Conservation (phyloP, 495 filamentous ascomycete species). For the Lepraria neglecta region DNA sequence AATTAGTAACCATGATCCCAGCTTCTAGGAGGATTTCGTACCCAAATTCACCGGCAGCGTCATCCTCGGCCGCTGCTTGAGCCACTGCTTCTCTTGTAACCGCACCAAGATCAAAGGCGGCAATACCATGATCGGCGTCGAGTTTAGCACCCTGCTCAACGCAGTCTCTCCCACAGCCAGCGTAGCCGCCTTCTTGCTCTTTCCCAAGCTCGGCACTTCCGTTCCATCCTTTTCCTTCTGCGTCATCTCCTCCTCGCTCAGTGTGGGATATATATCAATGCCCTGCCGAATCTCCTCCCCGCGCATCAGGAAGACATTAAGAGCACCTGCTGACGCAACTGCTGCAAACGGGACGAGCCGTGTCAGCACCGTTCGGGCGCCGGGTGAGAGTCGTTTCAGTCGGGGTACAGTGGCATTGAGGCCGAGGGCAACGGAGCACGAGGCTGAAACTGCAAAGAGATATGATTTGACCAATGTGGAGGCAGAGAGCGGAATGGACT, state of each 20-base stretch:
- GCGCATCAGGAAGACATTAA: slow-evolving; percentile 98
- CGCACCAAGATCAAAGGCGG: slow-evolving; percentile 79
- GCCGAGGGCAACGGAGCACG: slow-evolving; percentile 88
- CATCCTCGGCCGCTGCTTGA: slow-evolving; percentile 63
- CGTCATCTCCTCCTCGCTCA: slow-evolving; percentile 50
- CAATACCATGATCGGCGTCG: slow-evolving; percentile 93
- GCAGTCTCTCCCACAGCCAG: slow-evolving; percentile 91
- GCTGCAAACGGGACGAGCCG: slow-evolving; percentile 93
- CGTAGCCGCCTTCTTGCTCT: slow-evolving; percentile 77
- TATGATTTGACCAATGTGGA: slow-evolving; percentile 82
- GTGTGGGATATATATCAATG: slow-evolving; percentile 87
- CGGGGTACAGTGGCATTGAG: slow-evolving; percentile 82
- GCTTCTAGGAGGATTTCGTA: slow-evolving; percentile 17
- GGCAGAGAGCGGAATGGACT: slow-evolving; percentile 76
- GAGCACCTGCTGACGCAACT: slow-evolving; percentile 77
- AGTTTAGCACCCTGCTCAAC: slow-evolving; percentile 79
- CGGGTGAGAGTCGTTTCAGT: slow-evolving; percentile 67
- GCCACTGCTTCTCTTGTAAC: slow-evolving; percentile 69
- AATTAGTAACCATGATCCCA: neutral
- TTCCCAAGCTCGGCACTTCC: slow-evolving; percentile 64
- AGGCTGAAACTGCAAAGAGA: slow-evolving; percentile 82
- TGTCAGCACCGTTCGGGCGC: slow-evolving; percentile 63
- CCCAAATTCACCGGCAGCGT: slow-evolving; percentile 75
- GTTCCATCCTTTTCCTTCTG: slow-evolving; percentile 53
- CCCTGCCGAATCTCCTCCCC: slow-evolving; percentile 88